Conservation (phyloP, 1,139 yeast species). For the Hanseniaspora sp. region DNA sequence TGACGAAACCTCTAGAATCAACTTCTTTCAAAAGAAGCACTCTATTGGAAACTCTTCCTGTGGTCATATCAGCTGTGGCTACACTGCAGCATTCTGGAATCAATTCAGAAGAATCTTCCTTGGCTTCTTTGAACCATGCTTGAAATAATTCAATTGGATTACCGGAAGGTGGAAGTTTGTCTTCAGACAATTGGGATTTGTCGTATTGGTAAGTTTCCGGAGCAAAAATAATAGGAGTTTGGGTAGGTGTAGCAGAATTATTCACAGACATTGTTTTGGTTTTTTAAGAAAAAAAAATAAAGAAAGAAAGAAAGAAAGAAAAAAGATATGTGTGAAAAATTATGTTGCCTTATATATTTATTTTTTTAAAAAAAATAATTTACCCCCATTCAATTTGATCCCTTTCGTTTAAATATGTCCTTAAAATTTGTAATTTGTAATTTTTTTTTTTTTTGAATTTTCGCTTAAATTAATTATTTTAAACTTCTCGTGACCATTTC, state of each 20-base stretch:
- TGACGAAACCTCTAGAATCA: conserved; percentile 72
- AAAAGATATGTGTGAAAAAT: too few relatives aligned
- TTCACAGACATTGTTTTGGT: conserved; percentile 10
- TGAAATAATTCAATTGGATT: conserved; percentile 72
- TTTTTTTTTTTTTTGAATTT: too few relatives aligned
- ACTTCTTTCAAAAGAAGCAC: conserved; percentile 79
- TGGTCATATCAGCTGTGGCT: conserved; percentile 76
- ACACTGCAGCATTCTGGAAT: conserved; percentile 74
- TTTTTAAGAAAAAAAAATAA: too few relatives aligned
- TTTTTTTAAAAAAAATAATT: too few relatives aligned
- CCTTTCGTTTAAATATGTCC: too few relatives aligned
- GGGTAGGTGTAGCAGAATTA: conserved; percentile 21
- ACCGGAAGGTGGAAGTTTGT: conserved; percentile 34
- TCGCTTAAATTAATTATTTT: too few relatives aligned
- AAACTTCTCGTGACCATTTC: too few relatives aligned
- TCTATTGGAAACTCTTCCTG: conserved; percentile 78
- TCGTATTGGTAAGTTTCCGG: conserved; percentile 85
- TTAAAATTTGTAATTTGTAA: too few relatives aligned
- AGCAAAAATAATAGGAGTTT: conserved; percentile 40
- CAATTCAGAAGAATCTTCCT: conserved; percentile 38
- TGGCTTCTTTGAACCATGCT: conserved; percentile 79
- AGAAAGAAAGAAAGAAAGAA: too few relatives aligned
- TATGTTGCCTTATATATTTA: too few relatives aligned
- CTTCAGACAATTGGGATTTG: conserved; percentile 48
- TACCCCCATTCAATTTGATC: too few relatives aligned